Percentiles rank a stretch among this genome's conserved stretches.
These are phyloP conservation scores for Metroxylon sagu DNA, from an alignment of 176 grass and related monocot species.

Conservation along the genomic window DNA sequence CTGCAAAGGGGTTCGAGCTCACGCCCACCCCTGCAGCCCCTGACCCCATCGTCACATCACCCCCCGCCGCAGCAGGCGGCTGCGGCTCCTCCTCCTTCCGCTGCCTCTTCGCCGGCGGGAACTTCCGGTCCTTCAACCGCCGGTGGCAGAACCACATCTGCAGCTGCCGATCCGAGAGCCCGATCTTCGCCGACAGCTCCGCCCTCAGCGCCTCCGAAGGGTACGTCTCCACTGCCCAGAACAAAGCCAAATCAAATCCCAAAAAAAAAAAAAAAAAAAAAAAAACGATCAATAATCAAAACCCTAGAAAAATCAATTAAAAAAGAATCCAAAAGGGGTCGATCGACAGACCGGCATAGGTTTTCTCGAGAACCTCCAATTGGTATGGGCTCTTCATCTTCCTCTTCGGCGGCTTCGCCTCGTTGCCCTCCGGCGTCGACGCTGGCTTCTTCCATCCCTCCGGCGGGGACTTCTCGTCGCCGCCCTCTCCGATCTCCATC, in stretches of 20 bases:
- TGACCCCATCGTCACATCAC: constrained; percentile 20
- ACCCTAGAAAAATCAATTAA: background rate
- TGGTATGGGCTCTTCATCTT: constrained; percentile 99
- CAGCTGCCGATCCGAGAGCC: constrained; percentile 77
- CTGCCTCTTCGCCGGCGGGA: constrained; percentile 27
- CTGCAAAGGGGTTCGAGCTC: background rate
- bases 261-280: background rate
- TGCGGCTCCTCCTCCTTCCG: constrained; percentile 38
- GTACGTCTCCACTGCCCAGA: constrained; percentile 56
- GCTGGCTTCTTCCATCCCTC: constrained; percentile 19
- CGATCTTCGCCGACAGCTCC: constrained; percentile 57
- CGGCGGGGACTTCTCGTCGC: constrained; percentile 13
- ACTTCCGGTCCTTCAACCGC: constrained; percentile 73
- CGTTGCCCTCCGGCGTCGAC: constrained; percentile 23
- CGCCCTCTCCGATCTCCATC: constrained; percentile 37
- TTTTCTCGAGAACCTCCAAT: constrained; percentile 80
- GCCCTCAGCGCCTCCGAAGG: constrained; percentile 43
- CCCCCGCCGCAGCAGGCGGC: constrained; percentile 9
- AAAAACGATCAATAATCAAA: background rate
- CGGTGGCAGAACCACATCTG: constrained; percentile 99
- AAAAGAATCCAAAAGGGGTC: background rate
- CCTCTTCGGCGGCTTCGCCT: constrained; percentile 51
- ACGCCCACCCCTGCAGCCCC: background rate
- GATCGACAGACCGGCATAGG: constrained; percentile 51
- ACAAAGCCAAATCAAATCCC: constrained; percentile 10